These are phyloP conservation scores for Thoreauomyces humboldtii DNA, from an alignment of 192 early-diverging fungal genomes.

Conservation along the genomic window DNA sequence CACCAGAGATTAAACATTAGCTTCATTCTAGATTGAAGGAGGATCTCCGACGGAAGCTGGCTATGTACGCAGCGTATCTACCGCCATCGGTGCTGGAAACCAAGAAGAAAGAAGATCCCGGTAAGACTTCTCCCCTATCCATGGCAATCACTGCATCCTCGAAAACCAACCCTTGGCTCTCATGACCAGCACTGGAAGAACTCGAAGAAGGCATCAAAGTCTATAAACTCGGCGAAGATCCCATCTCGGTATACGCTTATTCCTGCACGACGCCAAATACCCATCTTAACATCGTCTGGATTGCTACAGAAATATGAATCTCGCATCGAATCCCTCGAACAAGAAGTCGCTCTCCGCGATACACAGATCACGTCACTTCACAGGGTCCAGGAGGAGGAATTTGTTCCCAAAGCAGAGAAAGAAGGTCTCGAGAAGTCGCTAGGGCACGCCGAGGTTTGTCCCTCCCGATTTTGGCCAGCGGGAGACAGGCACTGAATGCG, in stretches of 20 bases:
- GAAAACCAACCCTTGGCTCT: background rate
- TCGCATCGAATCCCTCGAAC: conserved; percentile 7
- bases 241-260: conserved; percentile 27
- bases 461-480: too few species aligned
- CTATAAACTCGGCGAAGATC: conserved; percentile 37
- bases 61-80: conserved; percentile 47
- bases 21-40: conserved; percentile 31
- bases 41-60: conserved; percentile 45
- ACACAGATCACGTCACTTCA: background rate
- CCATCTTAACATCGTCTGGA: too few species aligned
- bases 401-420: conserved; percentile 14
- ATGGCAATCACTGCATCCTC: background rate
- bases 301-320: conserved; percentile 29
- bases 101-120: conserved; percentile 36
- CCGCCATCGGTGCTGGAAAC: conserved; percentile 38
- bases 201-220: conserved; percentile 27
- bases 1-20: too few species aligned
- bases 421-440: too few species aligned
- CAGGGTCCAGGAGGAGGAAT: background rate
- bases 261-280: too few species aligned
- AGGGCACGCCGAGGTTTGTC: too few species aligned
- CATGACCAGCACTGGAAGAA: conserved; percentile 26
- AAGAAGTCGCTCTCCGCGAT: conserved; percentile 10
- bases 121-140: too few species aligned
- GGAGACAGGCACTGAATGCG: too few species aligned